These are phyloP conservation scores for Neonothopanus nambi DNA, from an alignment of 1,284 basidiomycete genomes.

Conservation along the genomic window DNA sequence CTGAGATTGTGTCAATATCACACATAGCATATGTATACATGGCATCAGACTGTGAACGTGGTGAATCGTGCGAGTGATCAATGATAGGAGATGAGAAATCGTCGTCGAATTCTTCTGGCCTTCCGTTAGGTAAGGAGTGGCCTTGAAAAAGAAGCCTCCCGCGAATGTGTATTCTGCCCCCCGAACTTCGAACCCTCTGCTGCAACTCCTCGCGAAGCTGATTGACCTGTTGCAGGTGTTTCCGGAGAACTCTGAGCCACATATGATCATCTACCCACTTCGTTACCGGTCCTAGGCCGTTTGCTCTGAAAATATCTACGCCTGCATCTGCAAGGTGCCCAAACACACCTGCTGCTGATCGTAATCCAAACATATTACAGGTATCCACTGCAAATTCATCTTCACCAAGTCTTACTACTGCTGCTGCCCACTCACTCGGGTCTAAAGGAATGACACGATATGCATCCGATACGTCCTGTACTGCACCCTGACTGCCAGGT, in stretches of 20 bases:
- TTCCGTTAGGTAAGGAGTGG: slow-evolving; percentile 17
- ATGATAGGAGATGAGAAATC: slow-evolving; percentile 18
- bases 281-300: slow-evolving; percentile 33
- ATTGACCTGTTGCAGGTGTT: slow-evolving; percentile 26
- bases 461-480: not conserved
- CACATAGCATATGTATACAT: slow-evolving; percentile 26
- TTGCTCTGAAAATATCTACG: slow-evolving; percentile 25
- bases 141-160: slow-evolving; percentile 34
- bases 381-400: slow-evolving; percentile 33
- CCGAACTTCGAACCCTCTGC: slow-evolving; percentile 11
- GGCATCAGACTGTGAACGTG: slow-evolving; percentile 9
- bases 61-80: slow-evolving; percentile 5
- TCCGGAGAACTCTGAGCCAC: slow-evolving; percentile 34
- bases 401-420: slow-evolving; percentile 13
- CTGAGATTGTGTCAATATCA: slow-evolving; percentile 30
- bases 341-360: slow-evolving; percentile 30
- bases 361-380: slow-evolving; percentile 31
- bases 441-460: not conserved
- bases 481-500: slow-evolving; percentile 30
- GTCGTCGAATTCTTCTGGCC: slow-evolving; percentile 33
- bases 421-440: not conserved
- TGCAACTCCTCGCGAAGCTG: not conserved
- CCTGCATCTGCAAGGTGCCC: slow-evolving; percentile 5
- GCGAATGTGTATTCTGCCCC: slow-evolving; percentile 23
- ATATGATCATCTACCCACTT: slow-evolving; percentile 48